Base-by-base conservation (phyloP, 1,284 basidiomycete genomes). In the Laetiporus sulphureus region DNA sequence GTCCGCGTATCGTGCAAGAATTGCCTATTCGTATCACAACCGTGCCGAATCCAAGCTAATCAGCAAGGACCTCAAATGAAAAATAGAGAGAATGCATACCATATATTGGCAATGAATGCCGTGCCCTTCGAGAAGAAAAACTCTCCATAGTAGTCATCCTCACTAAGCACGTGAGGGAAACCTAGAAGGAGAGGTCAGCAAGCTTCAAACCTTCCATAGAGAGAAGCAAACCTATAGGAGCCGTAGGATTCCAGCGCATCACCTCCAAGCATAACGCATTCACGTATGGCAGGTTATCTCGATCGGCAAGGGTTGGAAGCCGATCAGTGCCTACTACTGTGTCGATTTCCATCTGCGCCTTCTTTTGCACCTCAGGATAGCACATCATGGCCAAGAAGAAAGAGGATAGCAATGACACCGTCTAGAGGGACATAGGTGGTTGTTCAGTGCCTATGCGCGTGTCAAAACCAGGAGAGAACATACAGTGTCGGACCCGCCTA, bases 331-430 rank as follows among this genome's bases (percentile, higher is more conserved):
- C 59, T 15, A 66, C 39, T 12, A 60, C 55, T 3, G 48, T 32
- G 18, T 63, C 60, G 23, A 66, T 52, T 42, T 65, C 62, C 5
- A 45, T 51, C 32, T 63, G 61, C 0, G 62, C 63, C 30, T 53
- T 56, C 33, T 41, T 40, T 42, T 65, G 62, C 4, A 57, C 50
- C n/a, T 61, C 56, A 1, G 64, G 63, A 40, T 57, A 45, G 5
- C 59, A 48, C 18, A 54, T 53, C 60, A 66, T 63, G 5, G 59
- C 58, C 8, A 59, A 52, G 40, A 59, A 54, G 48, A 61, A 59
- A 13, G 53, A 47, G 40, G 52, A 39, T 19, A 59, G 49, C 3
- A 54, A 44, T 7, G 60, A 60, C n/a, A 58, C 56, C 4, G 57
- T 58, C 60, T 61, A 36, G 12, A 12, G 32, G 19, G 21, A 44